phyloP scores from a whole-genome alignment of 768 basidiomycete genomes.

The Amanita exitialis region DNA sequence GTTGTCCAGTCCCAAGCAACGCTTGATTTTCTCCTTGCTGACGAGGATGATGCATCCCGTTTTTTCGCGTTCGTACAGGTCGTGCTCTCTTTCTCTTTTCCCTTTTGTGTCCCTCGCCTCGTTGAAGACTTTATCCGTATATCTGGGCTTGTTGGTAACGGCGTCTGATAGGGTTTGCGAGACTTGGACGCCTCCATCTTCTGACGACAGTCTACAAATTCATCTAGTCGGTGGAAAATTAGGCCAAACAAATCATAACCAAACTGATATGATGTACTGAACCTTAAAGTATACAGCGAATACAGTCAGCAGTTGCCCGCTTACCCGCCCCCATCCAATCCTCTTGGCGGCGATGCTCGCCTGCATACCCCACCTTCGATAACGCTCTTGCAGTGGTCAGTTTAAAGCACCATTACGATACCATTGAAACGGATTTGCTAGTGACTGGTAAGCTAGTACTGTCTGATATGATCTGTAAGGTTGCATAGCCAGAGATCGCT shows the following conservation, averaged over 20 bases:
- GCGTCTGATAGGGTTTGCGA: slow-evolving; percentile 23
- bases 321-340: too few species aligned
- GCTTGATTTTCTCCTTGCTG: not conserved
- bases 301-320: too few species aligned
- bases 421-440: too few species aligned
- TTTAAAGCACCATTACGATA: too few species aligned
- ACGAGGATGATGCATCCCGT: not conserved
- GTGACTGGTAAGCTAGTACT: too few species aligned
- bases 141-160: slow-evolving; percentile 19
- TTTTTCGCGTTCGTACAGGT: slow-evolving; percentile 10
- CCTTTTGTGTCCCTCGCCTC: slow-evolving; percentile 18
- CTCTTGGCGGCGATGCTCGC: too few species aligned
- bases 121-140: slow-evolving; percentile 8
- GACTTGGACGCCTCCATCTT: slow-evolving; percentile 35
- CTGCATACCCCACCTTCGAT: too few species aligned
- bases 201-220: slow-evolving; percentile 9
- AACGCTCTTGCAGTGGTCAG: too few species aligned
- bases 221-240: slow-evolving; percentile 20
- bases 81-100: slow-evolving; percentile 35
- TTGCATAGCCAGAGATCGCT: slow-evolving; percentile 63
- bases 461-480: too few species aligned
- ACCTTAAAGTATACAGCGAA: slow-evolving; percentile 42
- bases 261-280: not conserved
- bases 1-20: slow-evolving; percentile 55
- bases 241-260: slow-evolving; percentile 22